Conservation (phyloP, 768 basidiomycete species). For the Hemileccinum impolitum region DNA sequence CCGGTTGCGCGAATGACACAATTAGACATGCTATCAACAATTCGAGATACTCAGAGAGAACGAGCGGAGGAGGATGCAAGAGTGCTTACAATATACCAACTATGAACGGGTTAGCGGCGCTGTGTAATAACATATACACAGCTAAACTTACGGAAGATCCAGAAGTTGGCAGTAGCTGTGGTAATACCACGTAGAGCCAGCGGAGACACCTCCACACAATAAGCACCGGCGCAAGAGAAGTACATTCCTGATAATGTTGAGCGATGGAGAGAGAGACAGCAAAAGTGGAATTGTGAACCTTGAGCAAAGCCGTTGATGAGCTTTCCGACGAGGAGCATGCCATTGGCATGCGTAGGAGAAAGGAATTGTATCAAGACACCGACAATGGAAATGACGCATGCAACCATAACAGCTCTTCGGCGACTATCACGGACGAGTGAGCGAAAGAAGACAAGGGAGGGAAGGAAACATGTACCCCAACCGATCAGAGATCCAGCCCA, state of each 20-base stretch:
- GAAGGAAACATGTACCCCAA: conserved; percentile 13
- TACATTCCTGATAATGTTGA: conserved; percentile 16
- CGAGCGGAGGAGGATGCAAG: too few species aligned
- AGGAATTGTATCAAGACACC: conserved; percentile 26
- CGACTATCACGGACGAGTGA: conserved; percentile 11
- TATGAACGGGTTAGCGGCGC: background rate
- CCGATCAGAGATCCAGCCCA: conserved; percentile 21
- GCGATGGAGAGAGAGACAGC: too few species aligned
- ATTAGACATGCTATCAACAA: too few species aligned
- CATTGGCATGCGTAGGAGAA: conserved; percentile 22
- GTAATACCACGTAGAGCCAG: conserved; percentile 25
- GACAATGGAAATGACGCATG: conserved; percentile 18
- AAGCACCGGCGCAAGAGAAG: conserved; percentile 22
- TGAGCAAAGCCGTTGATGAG: conserved; percentile 27
- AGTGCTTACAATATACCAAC: conserved; percentile 5
- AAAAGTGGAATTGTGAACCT: conserved; percentile 5
- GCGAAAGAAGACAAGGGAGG: too few species aligned
- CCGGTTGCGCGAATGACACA: too few species aligned
- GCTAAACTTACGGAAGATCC: conserved; percentile 21
- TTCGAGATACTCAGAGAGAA: too few species aligned
- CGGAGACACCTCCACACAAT: conserved; percentile 29
- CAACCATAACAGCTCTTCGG: conserved; percentile 22
- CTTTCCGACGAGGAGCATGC: conserved; percentile 24
- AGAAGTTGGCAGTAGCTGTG: conserved; percentile 24
- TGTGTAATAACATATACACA: background rate